Evolutionary conservation across 1,284 basidiomycete species (phyloP), one percentile per base, ranked within the genome.

Genomic region (Bondarzewia mesenterica): DNA sequence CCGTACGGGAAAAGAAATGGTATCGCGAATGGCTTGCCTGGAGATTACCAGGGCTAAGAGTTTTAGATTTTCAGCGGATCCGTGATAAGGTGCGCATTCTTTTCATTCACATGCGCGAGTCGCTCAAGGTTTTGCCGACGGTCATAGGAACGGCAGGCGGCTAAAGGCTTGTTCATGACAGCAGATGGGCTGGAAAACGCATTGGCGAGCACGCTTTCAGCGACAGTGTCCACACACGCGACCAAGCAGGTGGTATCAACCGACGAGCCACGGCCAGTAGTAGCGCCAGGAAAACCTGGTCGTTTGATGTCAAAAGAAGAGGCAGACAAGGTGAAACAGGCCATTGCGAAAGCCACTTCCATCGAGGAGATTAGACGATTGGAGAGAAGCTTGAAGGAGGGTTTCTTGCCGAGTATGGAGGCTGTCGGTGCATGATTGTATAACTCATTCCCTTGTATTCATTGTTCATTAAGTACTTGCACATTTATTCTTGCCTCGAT

Each of bases 1-100:
- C 95, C 20, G 89, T 97, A 18, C 74, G 80, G 58, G 83, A 93
- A 69, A 89, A 90, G 73, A 89, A 94, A 78, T 92, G 92, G 79
- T 99, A 99, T 75, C 83, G 92, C 67, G 89, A 91, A 71, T 99
- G 93, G 85, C 82, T 93, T 72, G 81, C 86, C 60, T 88, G 80
- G 77, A 80, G 83, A 72, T 72, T 87, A 72, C 80, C 83, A 66
- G 74, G 77, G 61, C 78, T 99, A 61, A 85, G 94, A 74, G 89
- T 94, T 65, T 78, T 99, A 61, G 96, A 99, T 77, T 99, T 90
- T 69, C 85, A 91, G 73, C 84, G 95, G 67, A 89, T 99, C 63
- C 89, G 91, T 67, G 92, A 97, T 66, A 90, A 92, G 79, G 90
- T 92, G 69, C 71, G 86, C 67, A 60, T 63, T 61, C 20, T 40